Evolutionary conservation across 352 stramenopile species (phyloP), one percentile per base, ranked within the genome.

Genomic region (Pythium phragmiticola): DNA sequence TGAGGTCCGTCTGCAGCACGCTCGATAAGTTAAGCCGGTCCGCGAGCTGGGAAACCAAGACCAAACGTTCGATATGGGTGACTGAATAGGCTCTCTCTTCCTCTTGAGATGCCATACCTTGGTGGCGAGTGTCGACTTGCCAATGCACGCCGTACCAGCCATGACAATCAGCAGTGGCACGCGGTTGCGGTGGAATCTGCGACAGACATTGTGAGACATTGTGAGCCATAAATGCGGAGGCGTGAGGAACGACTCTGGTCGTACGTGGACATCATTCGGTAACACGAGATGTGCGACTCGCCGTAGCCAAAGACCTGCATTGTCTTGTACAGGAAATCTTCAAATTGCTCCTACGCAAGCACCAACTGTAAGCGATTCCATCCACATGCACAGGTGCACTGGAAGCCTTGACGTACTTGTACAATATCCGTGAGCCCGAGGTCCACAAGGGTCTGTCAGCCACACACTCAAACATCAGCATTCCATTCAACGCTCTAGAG

Each of bases 291-390:
- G 65, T 95, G 84, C 14, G 79, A 60, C 55, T 95, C 83, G 9
- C 84, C 83, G 66, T 95, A 95, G n/a, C 84, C 84, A 47, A 94
- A 95, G 11, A 93, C 84, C 45, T 90, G 74, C 83, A 95, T 92
- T 8, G 87, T 95, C 71, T 95, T 95, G 76, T 95, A 95, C 58
- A 95, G 63, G 67, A 95, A 95, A 57, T 95, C 86, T 60, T 95
- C 87, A 60, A 95, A 95, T 77, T 94, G 84, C 56, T 95, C 87
- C 82, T 89, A 55, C 7, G 19, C 13, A 37, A 50, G 33, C n/a
- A 28, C 51, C 26, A 19, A 52, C 19, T 14, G 34, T 39, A 39
- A 39, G 9, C 26, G 26, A 30, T 5, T 30, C 26, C 26, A 30
- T 30, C 26, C 26, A 30, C 37, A 42, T 2, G 37, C 37, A 42